Base-by-base conservation (phyloP, 2,329 filamentous ascomycete genomes). In the Penicillium hesseltinei region DNA sequence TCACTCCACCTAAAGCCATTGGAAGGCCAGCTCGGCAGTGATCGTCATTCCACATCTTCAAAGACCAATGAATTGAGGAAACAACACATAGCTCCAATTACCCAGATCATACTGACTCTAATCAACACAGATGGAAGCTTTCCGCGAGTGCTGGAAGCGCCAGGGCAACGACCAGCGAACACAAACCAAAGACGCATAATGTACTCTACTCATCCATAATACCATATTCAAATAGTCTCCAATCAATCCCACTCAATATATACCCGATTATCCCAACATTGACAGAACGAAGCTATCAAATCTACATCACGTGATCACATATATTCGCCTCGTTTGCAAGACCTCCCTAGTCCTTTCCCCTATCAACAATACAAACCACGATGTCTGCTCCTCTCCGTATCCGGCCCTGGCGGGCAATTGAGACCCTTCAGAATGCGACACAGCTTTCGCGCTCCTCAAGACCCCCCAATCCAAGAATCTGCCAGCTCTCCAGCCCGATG, bases 101-200 rank as follows among this genome's bases (percentile, higher is more conserved):
- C 3, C 19, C 6, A 25, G 13, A n/a, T 27, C 33, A 29, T 53
- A 40, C 50, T 57, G 15, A 57, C 49, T 42, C 42, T 42, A 9
- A 10, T 29, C 25, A 33, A 54, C 61, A 38, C 66, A 97, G 93
- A 95, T 97, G 89, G 88, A 94, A 71, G 82, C 83, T 2, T 97
- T 97, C 73, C 87, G 87, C 69, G 84, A 88, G 68, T 97, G 93
- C 76, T 97, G 93, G 93, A 96, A 95, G 77, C 82, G 81, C 62
- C 88, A 95, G 68, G 88, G 91, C 48, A 97, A 97, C 73, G 88
- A 96, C 68, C 79, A 89, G 73, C 85, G 94, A 69, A 97, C 92
- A 0, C 82, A 82, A 53, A 87, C 83, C 42, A 93, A 91, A 71
- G 88, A 96, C 71, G 82, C 80, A 38, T 85, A 65, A 42, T 57